Percentiles rank a stretch among this genome's conserved stretches.
phyloP scores from a whole-genome alignment of 768 basidiomycete species.

The Pisolithus marmoratus region DNA sequence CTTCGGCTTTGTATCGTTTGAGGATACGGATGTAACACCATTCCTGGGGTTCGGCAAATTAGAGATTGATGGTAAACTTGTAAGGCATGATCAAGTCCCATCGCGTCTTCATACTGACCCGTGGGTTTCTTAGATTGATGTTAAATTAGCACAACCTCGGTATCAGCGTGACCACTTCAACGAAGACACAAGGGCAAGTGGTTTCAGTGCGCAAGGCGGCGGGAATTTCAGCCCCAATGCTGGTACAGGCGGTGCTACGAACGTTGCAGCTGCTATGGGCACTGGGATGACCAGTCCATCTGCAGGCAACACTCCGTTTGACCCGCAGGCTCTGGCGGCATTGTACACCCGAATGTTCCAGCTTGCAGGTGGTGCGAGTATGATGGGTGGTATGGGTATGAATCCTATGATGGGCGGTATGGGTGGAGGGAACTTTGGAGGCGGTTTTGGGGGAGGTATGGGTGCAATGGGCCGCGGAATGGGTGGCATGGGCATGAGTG shows the following conservation, averaged over 20 bases:
- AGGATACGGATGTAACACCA: constrained; percentile 84
- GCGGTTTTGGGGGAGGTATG: constrained; percentile 33
- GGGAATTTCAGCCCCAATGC: constrained; percentile 31
- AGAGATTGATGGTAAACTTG: constrained; percentile 92
- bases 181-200: constrained; percentile 31
- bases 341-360: constrained; percentile 96
- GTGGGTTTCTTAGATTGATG: constrained; percentile 71
- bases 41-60: constrained; percentile 86
- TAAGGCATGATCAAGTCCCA: constrained; percentile 34
- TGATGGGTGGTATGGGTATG: constrained; percentile 40
- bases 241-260: constrained; percentile 11
- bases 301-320: constrained; percentile 63
- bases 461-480: constrained; percentile 31
- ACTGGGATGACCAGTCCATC: constrained; percentile 21
- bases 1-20: constrained; percentile 96
- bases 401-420: constrained; percentile 32
- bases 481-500: constrained; percentile 37
- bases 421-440: constrained; percentile 23
- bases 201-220: constrained; percentile 30
- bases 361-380: constrained; percentile 57
- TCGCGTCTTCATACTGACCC: not conserved
- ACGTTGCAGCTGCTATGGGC: constrained; percentile 14
- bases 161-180: constrained; percentile 68
- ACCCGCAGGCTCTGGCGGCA: constrained; percentile 86
- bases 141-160: constrained; percentile 92